Conservation (phyloP, 352 stramenopile species). For the Phytophthora colocasiae region DNA sequence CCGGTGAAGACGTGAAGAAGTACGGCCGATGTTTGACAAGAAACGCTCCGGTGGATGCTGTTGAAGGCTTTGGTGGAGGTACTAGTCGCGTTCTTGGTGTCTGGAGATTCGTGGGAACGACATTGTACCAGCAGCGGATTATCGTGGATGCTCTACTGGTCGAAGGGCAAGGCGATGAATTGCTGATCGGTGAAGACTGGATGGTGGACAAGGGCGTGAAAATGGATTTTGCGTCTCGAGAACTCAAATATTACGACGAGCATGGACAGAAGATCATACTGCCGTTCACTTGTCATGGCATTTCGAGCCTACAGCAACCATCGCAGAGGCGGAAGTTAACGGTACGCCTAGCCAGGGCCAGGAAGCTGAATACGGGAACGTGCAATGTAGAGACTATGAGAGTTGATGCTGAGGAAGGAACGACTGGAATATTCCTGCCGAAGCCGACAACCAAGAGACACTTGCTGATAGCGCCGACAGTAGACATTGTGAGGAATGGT, state of each 20-base stretch:
- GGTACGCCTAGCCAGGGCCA: slow-evolving; percentile 1
- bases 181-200: too few species aligned
- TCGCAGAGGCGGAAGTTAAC: not conserved
- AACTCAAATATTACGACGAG: not conserved
- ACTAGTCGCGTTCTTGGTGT: too few species aligned
- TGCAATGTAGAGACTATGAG: not conserved
- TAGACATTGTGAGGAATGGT: not conserved
- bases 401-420: slow-evolving; percentile 15
- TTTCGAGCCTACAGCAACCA: not conserved
- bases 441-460: not conserved
- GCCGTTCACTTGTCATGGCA: not conserved
- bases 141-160: too few species aligned
- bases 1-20: too few species aligned
- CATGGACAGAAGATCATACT: not conserved
- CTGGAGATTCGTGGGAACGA: too few species aligned
- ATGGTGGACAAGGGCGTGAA: too few species aligned
- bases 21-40: too few species aligned
- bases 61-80: too few species aligned
- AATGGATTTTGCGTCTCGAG: not conserved
- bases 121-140: too few species aligned
- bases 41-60: too few species aligned
- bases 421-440: slow-evolving; percentile 5
- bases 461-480: slow-evolving; percentile 17
- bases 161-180: too few species aligned
- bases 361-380: slow-evolving; percentile 13